Base-by-base conservation (phyloP, 768 basidiomycete species). In the Mycena chlorophos region DNA sequence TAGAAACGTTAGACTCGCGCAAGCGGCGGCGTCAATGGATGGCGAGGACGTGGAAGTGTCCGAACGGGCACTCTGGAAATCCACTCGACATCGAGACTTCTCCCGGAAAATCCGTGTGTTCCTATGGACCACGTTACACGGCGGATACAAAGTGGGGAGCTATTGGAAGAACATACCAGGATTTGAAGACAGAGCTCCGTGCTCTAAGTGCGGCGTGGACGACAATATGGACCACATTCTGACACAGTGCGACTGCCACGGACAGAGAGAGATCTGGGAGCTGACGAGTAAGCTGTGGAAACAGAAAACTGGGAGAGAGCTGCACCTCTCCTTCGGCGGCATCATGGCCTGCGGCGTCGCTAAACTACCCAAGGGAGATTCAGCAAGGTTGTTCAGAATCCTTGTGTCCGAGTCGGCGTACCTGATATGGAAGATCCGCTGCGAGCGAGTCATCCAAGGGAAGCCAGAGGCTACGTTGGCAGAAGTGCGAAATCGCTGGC, bases 41-140 rank as follows among this genome's bases (percentile, higher is more conserved):
- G 17, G 23, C 5, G 58, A 4, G 2, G 19, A 4, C 57, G 29
- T 45, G 56, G 28, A 22, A 0, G 43, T 39, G 59, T 56, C 22
- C 0, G 25, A 52, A 4, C 16, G 22, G 5, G 19, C 53, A 13
- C 2, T 62, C 0, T 62, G 61, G 57, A 51, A 25, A 34, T 43
- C 54, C 14, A 45, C 46, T 6, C 3, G 42, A 2, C 34, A 58
- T 38, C 52, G 51, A 16, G 55, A 57, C 43, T 50, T 64, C 0
- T 48, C 56, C 1, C 22, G 54, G 17, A 58, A 58, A 13, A 61
- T 61, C 5, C 20, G 54, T 5, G 51, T 58, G 48, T 64, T 64
- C 57, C 49, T 61, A 19, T 65, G 63, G 64, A 67, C 55, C 48
- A 28, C 52, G 16, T 28, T 64, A 22, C 63, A 67, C 47, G 60